Base-by-base conservation (phyloP, 176 grass and related monocot genomes). In the Cenchrus purpureus region DNA sequence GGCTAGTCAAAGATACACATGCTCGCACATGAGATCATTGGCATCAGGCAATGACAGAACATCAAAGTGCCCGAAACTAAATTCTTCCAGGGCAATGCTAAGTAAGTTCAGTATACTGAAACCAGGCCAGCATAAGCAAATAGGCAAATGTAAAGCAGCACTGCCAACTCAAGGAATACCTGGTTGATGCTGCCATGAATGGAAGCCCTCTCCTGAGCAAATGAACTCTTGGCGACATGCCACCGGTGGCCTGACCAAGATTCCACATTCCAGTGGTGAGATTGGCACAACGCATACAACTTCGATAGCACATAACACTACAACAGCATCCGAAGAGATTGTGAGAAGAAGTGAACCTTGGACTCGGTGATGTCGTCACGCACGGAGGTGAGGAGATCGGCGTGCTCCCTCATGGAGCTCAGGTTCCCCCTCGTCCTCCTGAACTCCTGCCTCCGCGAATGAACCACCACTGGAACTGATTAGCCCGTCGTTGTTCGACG, bases 151-250 rank as follows among this genome's bases (percentile, higher is more conserved):
- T 20, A 42, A 19, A 28, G 46, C 29, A 51, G 8, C 4, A 4
- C 29, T 40, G 16, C 74, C 75, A 37, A 66, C 17, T 91, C 4
- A 37, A 79, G 31, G 17, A 65, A 82, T 91, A 99, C 97, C 68
- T 99, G 93, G 70, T 86, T 90, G 76, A 96, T 94, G 86, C 93
- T 99, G 77, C 93, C 90, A 71, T 99, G 97, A 89, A 96, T 99
- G 52, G 97, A 87, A 72, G 97, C 84, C 88, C 97, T 89, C 82
- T 99, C 97, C 97, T 92, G 63, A 99, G 87, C 76, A 99, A 81
- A 92, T 95, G 91, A 34, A 94, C 91, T 49, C 91, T 86, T 2
- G 93, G 91, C n/a, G 91, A 96, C 97, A 96, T 99, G 42, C 93
- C 90, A 8, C 93, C 93, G 6, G 93, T 89, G 78, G 93, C 93